phyloP scores from a whole-genome alignment of 805 yeast genomes.

The Saturnispora dispora region DNA sequence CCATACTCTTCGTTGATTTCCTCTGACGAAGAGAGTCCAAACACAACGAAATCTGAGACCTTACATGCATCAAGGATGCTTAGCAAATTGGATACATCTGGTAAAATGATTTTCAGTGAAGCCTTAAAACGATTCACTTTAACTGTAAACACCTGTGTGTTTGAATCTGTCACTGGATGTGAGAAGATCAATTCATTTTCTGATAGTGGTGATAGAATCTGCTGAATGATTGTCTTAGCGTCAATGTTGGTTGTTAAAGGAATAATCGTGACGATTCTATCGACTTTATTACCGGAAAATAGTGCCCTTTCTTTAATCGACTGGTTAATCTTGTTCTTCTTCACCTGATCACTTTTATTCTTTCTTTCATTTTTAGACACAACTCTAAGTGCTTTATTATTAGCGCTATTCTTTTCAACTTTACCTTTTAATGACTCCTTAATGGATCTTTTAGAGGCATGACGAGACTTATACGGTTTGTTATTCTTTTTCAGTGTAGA shows the following conservation, averaged over 20 bases:
- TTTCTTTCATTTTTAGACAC: slow-evolving; percentile 55
- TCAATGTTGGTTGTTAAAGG: slow-evolving; percentile 70
- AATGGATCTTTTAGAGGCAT: slow-evolving; percentile 79
- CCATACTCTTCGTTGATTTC: slow-evolving; percentile 78
- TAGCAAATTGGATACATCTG: slow-evolving; percentile 56
- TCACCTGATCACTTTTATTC: slow-evolving; percentile 69
- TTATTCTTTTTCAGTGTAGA: slow-evolving; percentile 75
- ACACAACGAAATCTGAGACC: slow-evolving; percentile 79
- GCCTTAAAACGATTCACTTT: slow-evolving; percentile 63
- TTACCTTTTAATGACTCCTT: slow-evolving; percentile 80
- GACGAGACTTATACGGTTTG: slow-evolving; percentile 86
- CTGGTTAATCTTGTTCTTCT: slow-evolving; percentile 58
- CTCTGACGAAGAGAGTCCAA: slow-evolving; percentile 82
- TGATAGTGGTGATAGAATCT: slow-evolving; percentile 33
- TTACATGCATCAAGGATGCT: slow-evolving; percentile 78
- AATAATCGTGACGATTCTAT: slow-evolving; percentile 72
- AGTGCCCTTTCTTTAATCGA: slow-evolving; percentile 52
- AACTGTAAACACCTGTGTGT: slow-evolving; percentile 44
- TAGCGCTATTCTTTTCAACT: slow-evolving; percentile 52
- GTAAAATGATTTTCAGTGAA: slow-evolving; percentile 62
- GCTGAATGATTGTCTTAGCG: slow-evolving; percentile 43
- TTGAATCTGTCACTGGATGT: slow-evolving; percentile 26
- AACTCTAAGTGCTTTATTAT: slow-evolving; percentile 31
- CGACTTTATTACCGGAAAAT: slow-evolving; percentile 62
- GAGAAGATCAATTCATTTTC: slow-evolving; percentile 26